Evolutionary conservation across 148 eudicot genomes (phyloP).

Genomic region (Vaccinium corymbosum): DNA sequence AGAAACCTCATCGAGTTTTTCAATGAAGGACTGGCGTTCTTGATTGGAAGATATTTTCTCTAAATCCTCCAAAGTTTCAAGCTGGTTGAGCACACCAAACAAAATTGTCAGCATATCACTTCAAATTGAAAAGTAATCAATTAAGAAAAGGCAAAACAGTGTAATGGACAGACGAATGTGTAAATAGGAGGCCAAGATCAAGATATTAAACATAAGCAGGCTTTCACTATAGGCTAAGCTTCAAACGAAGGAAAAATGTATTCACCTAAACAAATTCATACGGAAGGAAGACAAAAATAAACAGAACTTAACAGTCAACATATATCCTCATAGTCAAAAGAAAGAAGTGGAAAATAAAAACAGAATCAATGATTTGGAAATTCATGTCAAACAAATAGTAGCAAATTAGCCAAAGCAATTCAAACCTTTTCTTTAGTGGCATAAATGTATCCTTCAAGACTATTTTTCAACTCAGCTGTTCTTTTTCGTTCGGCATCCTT

Average conservation of each 20-base stretch:
- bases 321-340: background rate
- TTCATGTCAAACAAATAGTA: background rate
- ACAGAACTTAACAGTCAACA: background rate
- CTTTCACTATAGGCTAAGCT: background rate
- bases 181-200: background rate
- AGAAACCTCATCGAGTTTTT: conserved; percentile 86
- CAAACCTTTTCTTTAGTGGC: conserved; percentile 80
- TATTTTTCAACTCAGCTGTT: conserved; percentile 89
- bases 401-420: conserved; percentile 12
- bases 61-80: conserved; percentile 63
- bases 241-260: background rate
- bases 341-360: background rate
- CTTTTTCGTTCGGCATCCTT: conserved; percentile 87
- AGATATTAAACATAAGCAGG: background rate
- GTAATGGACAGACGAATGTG: background rate
- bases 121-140: background rate
- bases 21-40: conserved; percentile 68
- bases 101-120: background rate
- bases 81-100: conserved; percentile 35
- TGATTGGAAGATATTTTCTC: conserved; percentile 61
- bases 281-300: background rate
- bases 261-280: background rate
- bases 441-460: conserved; percentile 85
- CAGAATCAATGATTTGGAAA: background rate
- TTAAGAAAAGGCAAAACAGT: background rate